A percentile compares a stretch with the other conserved stretches of the same genome.
phyloP scores from a whole-genome alignment of 1,284 basidiomycete genomes.

The Marasmius sp. region DNA sequence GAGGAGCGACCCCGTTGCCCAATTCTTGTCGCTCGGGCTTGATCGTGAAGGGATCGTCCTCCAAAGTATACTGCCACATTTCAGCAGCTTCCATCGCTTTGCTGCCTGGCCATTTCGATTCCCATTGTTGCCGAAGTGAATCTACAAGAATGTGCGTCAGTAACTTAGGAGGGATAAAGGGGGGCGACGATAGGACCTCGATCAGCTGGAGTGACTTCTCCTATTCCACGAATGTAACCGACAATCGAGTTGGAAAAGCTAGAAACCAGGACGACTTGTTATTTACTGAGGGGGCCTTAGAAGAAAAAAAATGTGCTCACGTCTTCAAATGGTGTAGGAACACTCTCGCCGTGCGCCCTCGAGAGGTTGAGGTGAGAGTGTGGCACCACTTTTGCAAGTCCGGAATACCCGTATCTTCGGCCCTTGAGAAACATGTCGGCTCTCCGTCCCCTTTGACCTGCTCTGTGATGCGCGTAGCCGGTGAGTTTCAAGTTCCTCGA shows the following conservation, averaged over 20 bases:
- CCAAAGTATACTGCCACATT: background rate
- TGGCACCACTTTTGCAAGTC: constrained; percentile 61
- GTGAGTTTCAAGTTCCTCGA: constrained; percentile 3
- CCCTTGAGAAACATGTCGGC: constrained; percentile 53
- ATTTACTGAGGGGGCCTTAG: too few species aligned
- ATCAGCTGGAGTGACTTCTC: background rate
- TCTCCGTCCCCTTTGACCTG: constrained; percentile 61
- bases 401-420: constrained; percentile 56
- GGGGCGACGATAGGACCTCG: background rate
- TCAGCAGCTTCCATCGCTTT: background rate
- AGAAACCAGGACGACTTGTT: background rate
- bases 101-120: background rate
- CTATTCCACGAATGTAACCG: background rate
- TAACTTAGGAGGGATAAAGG: too few species aligned
- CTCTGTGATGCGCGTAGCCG: constrained; percentile 24
- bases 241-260: constrained; percentile 1
- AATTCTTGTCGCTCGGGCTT: background rate
- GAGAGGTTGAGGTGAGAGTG: constrained; percentile 49
- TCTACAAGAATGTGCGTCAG: background rate
- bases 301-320: constrained; percentile 38
- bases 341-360: constrained; percentile 49
- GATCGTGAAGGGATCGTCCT: background rate
- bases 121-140: background rate
- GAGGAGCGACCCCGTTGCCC: background rate
- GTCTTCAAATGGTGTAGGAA: constrained; percentile 48